Base-by-base conservation (phyloP, 2,329 filamentous ascomycete species). In the Periconia sp. region DNA sequence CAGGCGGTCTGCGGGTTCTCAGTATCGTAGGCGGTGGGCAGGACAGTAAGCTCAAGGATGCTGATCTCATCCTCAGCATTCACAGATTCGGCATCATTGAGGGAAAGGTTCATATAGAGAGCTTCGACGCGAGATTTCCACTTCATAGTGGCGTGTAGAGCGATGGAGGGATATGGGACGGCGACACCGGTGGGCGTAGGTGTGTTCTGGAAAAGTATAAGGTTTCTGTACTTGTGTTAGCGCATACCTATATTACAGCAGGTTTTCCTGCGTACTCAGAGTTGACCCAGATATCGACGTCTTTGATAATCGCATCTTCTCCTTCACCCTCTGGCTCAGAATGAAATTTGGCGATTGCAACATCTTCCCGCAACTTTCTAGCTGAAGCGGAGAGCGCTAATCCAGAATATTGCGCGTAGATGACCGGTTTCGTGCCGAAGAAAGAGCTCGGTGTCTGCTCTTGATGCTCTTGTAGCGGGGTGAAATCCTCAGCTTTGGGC, bases 81-180 rank as follows among this genome's bases (percentile, higher is more conserved):
- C 9, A 67, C 68, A 8, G 74, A 74, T 33, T 78, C 75, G 42
- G 79, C 76, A 35, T 82, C 79, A 28, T 82, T 79, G 40, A 71
- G 63, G 9, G 58, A 65, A 15, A 72, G 52, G 40, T 67, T 68
- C 52, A 70, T 67, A 48, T 64, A 66, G 12, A 71, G 61, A 4
- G 63, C 65, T 40, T 67, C 60, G 40, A 62, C 25, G 6, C 52
- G 53, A 17, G 57, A 56, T 34, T 66, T 58, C 59, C 81, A 74
- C 42, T 83, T 81, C 69, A 89, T 86, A 56, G 87, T 81, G 0
- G 87, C 88, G 65, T 91, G 88, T 12, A 92, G 83, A 16, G 84
- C 84, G 64, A 92, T 88, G 48, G 82, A 75, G 3, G 85, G 87
- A 68, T 91, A 92, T 0, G 86, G 83, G 52, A 92, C 87, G 28